Evolutionary conservation across 805 yeast genomes (phyloP).

Genomic region (Candida ovalis): DNA sequence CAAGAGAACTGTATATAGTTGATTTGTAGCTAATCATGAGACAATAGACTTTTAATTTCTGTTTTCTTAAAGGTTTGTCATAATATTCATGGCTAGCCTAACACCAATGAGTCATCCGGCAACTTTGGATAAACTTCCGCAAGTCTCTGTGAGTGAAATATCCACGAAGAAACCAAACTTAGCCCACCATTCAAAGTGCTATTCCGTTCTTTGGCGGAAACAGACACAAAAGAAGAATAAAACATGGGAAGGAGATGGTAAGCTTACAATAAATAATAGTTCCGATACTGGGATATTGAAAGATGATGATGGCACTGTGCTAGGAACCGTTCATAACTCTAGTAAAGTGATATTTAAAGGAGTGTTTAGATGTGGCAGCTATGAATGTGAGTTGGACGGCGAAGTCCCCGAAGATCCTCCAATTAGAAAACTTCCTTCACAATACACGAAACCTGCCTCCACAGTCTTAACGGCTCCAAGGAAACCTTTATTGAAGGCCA

Average conservation of each 20-base stretch:
- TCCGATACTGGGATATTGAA: constrained; percentile 21
- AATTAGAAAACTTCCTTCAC: not conserved
- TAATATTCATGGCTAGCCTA: too few relatives aligned
- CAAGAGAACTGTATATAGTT: too few relatives aligned
- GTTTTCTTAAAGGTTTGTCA: too few relatives aligned
- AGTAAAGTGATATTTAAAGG: constrained; percentile 20
- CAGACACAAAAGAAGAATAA: constrained; percentile 73
- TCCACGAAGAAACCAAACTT: not conserved
- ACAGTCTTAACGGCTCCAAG: too few relatives aligned
- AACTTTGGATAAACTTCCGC: too few relatives aligned
- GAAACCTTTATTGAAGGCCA: too few relatives aligned
- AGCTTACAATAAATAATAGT: constrained; percentile 32
- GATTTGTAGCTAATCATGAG: too few relatives aligned
- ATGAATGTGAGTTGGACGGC: constrained; percentile 61
- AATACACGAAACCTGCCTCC: too few relatives aligned
- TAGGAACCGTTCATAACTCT: constrained; percentile 19
- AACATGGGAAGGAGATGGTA: constrained; percentile 95
- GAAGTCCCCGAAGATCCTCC: constrained; percentile 26
- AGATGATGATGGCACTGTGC: constrained; percentile 27
- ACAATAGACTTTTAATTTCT: too few relatives aligned
- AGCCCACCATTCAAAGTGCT: constrained; percentile 4
- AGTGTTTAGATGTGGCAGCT: constrained; percentile 48
- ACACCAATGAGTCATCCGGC: too few relatives aligned
- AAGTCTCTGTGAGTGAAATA: not conserved
- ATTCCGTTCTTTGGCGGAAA: constrained; percentile 63